A percentile compares a stretch with the other conserved stretches of the same genome.
These are phyloP conservation scores for Heterobasidion occidentale DNA, from an alignment of 1,284 basidiomycete genomes.

Conservation along the genomic window DNA sequence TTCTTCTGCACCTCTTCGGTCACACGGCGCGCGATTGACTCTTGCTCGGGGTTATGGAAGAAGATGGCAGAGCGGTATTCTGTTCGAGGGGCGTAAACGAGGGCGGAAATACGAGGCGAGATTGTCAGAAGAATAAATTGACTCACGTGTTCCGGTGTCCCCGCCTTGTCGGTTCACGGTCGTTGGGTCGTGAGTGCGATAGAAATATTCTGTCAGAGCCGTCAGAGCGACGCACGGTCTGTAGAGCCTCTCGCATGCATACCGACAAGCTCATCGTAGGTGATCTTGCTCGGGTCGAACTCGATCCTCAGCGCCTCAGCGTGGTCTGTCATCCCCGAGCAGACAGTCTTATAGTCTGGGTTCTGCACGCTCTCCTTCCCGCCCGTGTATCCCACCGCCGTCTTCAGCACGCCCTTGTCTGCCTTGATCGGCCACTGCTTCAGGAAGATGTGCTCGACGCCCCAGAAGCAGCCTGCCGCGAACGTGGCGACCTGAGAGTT, in stretches of 20 bases:
- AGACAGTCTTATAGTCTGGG: slow-evolving; percentile 74
- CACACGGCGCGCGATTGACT: slow-evolving; percentile 66
- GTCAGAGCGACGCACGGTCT: background rate
- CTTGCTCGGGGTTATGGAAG: slow-evolving; percentile 73
- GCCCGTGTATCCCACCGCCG: slow-evolving; percentile 78
- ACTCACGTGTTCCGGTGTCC: slow-evolving; percentile 74
- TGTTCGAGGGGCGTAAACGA: slow-evolving; percentile 19
- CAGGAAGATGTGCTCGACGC: slow-evolving; percentile 81
- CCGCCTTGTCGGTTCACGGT: slow-evolving; percentile 73
- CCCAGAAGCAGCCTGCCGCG: slow-evolving; percentile 72
- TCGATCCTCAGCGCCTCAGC: slow-evolving; percentile 86
- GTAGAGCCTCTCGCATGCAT: slow-evolving; percentile 5
- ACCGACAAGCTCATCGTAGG: slow-evolving; percentile 81
- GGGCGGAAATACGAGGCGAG: background rate
- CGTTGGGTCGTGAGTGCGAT: slow-evolving; percentile 92
- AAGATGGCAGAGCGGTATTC: slow-evolving; percentile 96
- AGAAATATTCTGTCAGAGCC: slow-evolving; percentile 72
- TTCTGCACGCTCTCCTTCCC: slow-evolving; percentile 48
- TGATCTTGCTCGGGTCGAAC: slow-evolving; percentile 75
- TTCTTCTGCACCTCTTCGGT: slow-evolving; percentile 83
- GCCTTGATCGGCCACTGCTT: slow-evolving; percentile 68
- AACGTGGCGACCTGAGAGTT: slow-evolving; percentile 65
- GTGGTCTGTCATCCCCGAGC: slow-evolving; percentile 77
- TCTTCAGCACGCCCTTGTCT: slow-evolving; percentile 63
- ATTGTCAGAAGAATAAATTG: background rate